Conservation (phyloP, 495 filamentous ascomycete species). For the Lophium mytilinum region DNA sequence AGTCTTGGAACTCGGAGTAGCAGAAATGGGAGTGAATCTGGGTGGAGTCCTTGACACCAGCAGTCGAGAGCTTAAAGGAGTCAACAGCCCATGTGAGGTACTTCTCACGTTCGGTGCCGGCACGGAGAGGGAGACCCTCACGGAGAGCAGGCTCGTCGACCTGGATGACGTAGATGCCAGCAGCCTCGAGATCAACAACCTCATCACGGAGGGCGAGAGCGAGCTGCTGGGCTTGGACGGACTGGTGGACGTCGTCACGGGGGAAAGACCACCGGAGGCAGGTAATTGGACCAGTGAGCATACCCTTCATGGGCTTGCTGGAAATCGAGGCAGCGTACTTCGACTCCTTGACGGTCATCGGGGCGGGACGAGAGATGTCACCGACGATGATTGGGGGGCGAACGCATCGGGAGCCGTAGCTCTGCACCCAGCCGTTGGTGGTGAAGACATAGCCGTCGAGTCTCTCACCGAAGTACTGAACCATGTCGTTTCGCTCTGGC, state of each 20-base stretch:
- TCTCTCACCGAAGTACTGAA: slow-evolving; percentile 98
- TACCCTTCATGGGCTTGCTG: slow-evolving; percentile 99
- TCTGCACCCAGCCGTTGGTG: slow-evolving; percentile 97
- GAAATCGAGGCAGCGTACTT: slow-evolving; percentile 94
- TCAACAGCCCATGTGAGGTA: slow-evolving; percentile 96
- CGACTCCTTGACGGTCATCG: slow-evolving; percentile 99
- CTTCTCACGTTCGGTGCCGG: slow-evolving; percentile 82
- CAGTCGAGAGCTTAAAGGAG: slow-evolving; percentile 88
- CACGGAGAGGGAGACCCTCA: slow-evolving; percentile 94
- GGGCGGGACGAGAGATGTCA: slow-evolving; percentile 88
- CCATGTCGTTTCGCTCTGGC: slow-evolving; percentile 99
- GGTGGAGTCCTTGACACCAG: slow-evolving; percentile 83
- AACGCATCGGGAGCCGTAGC: slow-evolving; percentile 95
- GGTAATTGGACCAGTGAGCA: slow-evolving; percentile 98
- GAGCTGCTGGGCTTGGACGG: slow-evolving; percentile 95
- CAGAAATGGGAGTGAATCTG: slow-evolving; percentile 99
- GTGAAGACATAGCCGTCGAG: slow-evolving; percentile 97
- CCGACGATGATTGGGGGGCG: slow-evolving; percentile 96
- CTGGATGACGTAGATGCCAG: slow-evolving; percentile 95
- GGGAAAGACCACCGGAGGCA: slow-evolving; percentile 99
- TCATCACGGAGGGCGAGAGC: slow-evolving; percentile 97
- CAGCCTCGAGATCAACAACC: slow-evolving; percentile 92
- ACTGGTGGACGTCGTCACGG: slow-evolving; percentile 98
- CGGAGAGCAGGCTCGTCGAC: slow-evolving; percentile 98
- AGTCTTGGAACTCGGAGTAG: slow-evolving; percentile 99